A percentile compares a stretch with the other conserved stretches of the same genome.
phyloP scores from a whole-genome alignment of 2,329 filamentous ascomycete species.

The Talaromyces amestolkiae region DNA sequence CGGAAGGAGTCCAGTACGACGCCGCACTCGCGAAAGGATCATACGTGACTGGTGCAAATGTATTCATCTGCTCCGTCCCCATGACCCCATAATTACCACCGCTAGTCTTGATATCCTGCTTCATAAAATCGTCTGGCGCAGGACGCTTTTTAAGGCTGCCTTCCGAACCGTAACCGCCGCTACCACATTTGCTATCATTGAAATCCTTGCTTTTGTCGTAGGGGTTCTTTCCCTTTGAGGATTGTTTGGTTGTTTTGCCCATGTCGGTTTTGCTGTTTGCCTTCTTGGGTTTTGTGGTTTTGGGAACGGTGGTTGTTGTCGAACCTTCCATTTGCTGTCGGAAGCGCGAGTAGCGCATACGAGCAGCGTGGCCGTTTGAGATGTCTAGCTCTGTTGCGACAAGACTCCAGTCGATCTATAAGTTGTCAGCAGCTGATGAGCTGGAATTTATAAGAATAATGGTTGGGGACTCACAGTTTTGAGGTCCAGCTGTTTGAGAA shows the following conservation, averaged over 20 bases:
- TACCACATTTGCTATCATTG: not conserved
- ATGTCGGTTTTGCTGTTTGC: conserved; percentile 25
- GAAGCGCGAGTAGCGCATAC: conserved; percentile 58
- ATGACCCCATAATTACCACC: not conserved
- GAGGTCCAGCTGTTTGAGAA: conserved; percentile 55
- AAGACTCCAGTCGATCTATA: conserved; percentile 53
- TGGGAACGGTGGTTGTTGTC: conserved; percentile 24
- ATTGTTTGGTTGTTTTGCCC: conserved; percentile 21
- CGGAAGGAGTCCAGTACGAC: conserved; percentile 18
- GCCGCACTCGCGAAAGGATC: conserved; percentile 14
- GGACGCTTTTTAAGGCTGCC: conserved; percentile 17
- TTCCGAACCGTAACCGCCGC: not conserved
- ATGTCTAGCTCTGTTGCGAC: conserved; percentile 52
- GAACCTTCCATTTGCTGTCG: conserved; percentile 52
- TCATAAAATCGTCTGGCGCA: conserved; percentile 15
- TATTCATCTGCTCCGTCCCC: conserved; percentile 10
- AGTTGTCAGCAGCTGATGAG: not conserved
- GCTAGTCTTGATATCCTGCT: conserved; percentile 2
- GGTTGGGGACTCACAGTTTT: conserved; percentile 43
- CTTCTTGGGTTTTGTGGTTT: conserved; percentile 28
- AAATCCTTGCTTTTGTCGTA: conserved; percentile 8
- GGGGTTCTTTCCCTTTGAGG: conserved; percentile 20
- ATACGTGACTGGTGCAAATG: conserved; percentile 1
- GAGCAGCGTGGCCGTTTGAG: conserved; percentile 56
- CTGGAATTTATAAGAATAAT: not conserved